Conservation (phyloP, 176 grass and related monocot genomes). For the Raddia guianensis region DNA sequence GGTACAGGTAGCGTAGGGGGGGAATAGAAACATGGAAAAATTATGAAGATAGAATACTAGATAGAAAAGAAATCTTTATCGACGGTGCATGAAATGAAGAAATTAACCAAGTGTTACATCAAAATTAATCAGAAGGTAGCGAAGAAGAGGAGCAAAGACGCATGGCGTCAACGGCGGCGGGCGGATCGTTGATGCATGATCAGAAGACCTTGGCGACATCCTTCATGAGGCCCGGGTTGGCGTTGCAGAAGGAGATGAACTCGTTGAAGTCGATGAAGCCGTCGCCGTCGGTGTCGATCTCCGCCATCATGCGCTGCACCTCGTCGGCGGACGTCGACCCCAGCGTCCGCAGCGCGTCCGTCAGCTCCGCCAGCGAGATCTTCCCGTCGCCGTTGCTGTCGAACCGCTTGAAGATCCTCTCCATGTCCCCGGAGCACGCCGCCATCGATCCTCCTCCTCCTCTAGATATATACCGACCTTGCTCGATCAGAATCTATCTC, state of each 20-base stretch:
- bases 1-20: no score
- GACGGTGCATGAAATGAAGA: no score
- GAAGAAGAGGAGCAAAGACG: no score
- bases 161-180: no score
- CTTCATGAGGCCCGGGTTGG: conserved; percentile 89
- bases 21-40: no score
- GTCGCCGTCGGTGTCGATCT: conserved; percentile 93
- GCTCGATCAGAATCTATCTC: no score
- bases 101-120: no score
- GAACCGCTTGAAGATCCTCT: conserved; percentile 90
- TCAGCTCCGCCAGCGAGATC: conserved; percentile 79
- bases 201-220: conserved; percentile 94
- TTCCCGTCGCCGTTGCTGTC: conserved; percentile 83
- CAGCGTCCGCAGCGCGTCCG: conserved; percentile 74
- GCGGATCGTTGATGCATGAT: background rate
- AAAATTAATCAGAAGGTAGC: no score
- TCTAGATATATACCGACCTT: no score
- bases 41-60: no score
- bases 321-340: conserved; percentile 82
- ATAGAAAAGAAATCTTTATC: no score
- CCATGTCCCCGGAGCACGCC: conserved; percentile 51
- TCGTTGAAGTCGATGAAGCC: conserved; percentile 79
- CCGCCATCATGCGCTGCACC: conserved; percentile 87
- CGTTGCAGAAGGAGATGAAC: conserved; percentile 86
- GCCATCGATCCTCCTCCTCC: background rate